phyloP scores from a whole-genome alignment of 495 filamentous ascomycete species.

The Lasiosphaeria miniovina region DNA sequence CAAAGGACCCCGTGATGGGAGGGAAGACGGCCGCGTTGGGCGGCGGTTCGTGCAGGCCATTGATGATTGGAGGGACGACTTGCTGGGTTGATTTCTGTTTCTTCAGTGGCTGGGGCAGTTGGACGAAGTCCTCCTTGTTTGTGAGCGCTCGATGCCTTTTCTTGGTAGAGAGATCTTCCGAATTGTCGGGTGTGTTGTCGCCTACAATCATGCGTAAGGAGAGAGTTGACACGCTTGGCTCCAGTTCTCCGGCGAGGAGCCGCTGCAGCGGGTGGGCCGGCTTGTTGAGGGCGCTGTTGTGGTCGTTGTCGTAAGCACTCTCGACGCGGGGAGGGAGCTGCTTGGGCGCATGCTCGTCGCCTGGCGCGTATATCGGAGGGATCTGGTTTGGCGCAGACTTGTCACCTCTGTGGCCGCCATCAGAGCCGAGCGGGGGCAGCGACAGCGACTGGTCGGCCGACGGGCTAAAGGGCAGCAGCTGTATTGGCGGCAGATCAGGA shows the following conservation, averaged over 20 bases:
- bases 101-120: slow-evolving; percentile 56
- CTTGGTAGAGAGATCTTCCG: slow-evolving; percentile 40
- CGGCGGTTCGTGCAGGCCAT: slow-evolving; percentile 73
- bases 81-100: slow-evolving; percentile 53
- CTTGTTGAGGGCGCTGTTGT: slow-evolving; percentile 14
- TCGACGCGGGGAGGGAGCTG: slow-evolving; percentile 13
- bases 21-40: slow-evolving; percentile 71
- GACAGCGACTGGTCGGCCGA: slow-evolving; percentile 28
- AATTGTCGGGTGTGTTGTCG: slow-evolving; percentile 30
- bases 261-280: slow-evolving; percentile 27
- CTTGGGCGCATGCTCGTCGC: slow-evolving; percentile 24
- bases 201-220: slow-evolving; percentile 48
- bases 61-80: slow-evolving; percentile 60
- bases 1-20: slow-evolving; percentile 58
- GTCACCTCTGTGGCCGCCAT: slow-evolving; percentile 38
- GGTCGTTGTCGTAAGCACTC: slow-evolving; percentile 11
- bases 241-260: slow-evolving; percentile 23
- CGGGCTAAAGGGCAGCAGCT: slow-evolving; percentile 35
- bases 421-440: slow-evolving; percentile 47
- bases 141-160: slow-evolving; percentile 42
- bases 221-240: slow-evolving; percentile 35
- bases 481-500: slow-evolving; percentile 44
- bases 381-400: slow-evolving; percentile 32
- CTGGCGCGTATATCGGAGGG: slow-evolving; percentile 32
- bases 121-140: slow-evolving; percentile 52